A percentile compares a stretch with the other conserved stretches of the same genome.
phyloP scores from a whole-genome alignment of 2,329 filamentous ascomycete genomes.

The Trichophyton verrucosum region DNA sequence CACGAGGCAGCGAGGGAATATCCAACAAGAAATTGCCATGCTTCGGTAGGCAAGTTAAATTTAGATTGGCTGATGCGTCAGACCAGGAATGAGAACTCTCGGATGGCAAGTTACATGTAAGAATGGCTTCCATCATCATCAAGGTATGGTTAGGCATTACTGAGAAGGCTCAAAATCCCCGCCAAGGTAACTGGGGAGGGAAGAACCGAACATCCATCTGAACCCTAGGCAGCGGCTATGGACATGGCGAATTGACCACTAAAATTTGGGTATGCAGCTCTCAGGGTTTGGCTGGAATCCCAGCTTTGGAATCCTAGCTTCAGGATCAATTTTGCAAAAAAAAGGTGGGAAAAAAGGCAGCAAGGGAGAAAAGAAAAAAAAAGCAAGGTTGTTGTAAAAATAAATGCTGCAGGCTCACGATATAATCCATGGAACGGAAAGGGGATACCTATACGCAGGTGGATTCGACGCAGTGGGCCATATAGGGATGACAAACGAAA shows the following conservation, averaged over 20 bases:
- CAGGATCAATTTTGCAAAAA: background rate
- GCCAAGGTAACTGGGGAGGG: background rate
- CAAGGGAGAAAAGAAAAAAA: background rate
- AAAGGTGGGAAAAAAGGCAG: background rate
- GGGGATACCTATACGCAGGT: background rate
- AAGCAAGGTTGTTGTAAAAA: background rate
- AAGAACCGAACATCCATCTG: background rate
- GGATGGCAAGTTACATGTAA: background rate
- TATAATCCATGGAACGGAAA: slow-evolving; percentile 1
- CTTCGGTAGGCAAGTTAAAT: background rate
- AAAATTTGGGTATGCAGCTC: background rate
- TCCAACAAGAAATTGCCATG: slow-evolving; percentile 1
- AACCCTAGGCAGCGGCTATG: slow-evolving; percentile 4
- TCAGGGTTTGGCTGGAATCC: background rate
- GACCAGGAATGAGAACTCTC: background rate
- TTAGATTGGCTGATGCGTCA: slow-evolving; percentile 2
- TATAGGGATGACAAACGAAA: slow-evolving; percentile 3
- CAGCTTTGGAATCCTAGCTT: background rate
- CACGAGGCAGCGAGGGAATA: background rate
- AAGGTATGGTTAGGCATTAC: background rate
- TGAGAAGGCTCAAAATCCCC: background rate
- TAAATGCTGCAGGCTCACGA: background rate
- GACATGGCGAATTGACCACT: background rate
- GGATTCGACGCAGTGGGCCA: background rate
- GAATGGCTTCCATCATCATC: background rate